Evolutionary conservation across 202 grass and related monocot genomes (phyloP).

Genomic region (Saccharum hybrid): DNA sequence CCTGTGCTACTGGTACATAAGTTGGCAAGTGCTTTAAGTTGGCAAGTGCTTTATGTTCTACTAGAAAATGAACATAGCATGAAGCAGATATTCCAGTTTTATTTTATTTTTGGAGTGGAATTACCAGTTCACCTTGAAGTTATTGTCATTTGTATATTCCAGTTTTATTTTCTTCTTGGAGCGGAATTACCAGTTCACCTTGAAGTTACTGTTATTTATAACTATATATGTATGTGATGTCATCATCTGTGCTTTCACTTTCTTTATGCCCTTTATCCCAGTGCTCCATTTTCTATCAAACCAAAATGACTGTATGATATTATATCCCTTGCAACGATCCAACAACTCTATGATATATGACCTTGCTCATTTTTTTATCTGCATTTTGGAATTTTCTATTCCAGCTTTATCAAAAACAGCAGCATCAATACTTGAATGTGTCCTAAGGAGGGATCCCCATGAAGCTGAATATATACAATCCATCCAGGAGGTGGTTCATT

Average conservation of each 20-base stretch:
- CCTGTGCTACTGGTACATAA: not conserved
- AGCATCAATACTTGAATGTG: conserved; percentile 87
- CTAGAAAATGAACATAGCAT: conserved; percentile 19
- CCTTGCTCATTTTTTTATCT: conserved; percentile 45
- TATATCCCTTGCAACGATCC: not conserved
- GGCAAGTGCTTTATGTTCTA: not conserved
- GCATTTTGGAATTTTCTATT: conserved; percentile 49
- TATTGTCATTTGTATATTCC: not conserved
- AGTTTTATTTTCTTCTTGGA: not conserved
- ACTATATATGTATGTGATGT: not conserved
- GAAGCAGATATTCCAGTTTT: conserved; percentile 28
- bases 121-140: not conserved
- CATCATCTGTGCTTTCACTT: not conserved
- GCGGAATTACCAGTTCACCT: not conserved
- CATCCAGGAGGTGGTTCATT: conserved; percentile 95
- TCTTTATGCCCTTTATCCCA: not conserved
- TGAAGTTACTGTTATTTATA: not conserved
- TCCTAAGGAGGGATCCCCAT: conserved; percentile 87
- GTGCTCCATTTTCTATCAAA: conserved; percentile 17
- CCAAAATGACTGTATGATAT: not conserved
- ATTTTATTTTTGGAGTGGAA: not conserved
- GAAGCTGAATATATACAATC: conserved; percentile 97
- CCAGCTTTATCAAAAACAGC: conserved; percentile 93
- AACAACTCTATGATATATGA: not conserved
- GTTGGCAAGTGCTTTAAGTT: no score